These are phyloP conservation scores for Boletellus dicymbophilus DNA, from an alignment of 1,284 basidiomycete species.

Conservation along the genomic window DNA sequence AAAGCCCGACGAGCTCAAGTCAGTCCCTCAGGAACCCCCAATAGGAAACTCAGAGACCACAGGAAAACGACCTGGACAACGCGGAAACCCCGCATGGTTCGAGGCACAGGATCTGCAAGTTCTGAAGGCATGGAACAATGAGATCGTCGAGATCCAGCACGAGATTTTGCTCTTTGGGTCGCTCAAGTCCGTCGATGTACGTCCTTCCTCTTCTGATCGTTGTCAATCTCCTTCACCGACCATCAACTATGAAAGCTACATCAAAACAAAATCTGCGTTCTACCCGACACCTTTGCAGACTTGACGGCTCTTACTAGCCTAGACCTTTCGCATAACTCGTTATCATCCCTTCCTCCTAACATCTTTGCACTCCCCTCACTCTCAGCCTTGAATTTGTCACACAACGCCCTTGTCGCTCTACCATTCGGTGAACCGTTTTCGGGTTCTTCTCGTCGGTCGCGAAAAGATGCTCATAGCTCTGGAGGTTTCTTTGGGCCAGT, in stretches of 20 bases:
- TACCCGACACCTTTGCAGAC: constrained; percentile 68
- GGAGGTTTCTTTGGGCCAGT: constrained; percentile 63
- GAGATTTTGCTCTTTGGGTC: constrained; percentile 83
- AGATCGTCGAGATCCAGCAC: constrained; percentile 73
- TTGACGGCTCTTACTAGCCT: constrained; percentile 60
- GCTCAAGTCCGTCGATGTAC: constrained; percentile 72
- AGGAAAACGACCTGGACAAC: constrained; percentile 37
- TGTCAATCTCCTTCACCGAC: background rate
- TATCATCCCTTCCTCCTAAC: constrained; percentile 60
- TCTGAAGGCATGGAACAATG: constrained; percentile 76
- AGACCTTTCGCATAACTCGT: constrained; percentile 70
- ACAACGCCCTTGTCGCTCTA: constrained; percentile 62
- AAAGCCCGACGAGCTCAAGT: constrained; percentile 62
- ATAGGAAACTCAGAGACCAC: constrained; percentile 44
- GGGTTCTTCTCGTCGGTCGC: constrained; percentile 26
- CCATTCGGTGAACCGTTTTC: constrained; percentile 60
- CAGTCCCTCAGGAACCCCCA: constrained; percentile 61
- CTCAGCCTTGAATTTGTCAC: constrained; percentile 64
- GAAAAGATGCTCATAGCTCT: constrained; percentile 34
- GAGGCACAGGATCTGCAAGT: constrained; percentile 75
- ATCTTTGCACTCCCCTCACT: constrained; percentile 70
- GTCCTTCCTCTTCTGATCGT: constrained; percentile 27
- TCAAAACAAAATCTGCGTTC: constrained; percentile 60
- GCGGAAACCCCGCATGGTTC: constrained; percentile 64
- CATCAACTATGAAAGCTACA: constrained; percentile 53